phyloP scores from a whole-genome alignment of 306 rosid species.

The Lablab purpureus region DNA sequence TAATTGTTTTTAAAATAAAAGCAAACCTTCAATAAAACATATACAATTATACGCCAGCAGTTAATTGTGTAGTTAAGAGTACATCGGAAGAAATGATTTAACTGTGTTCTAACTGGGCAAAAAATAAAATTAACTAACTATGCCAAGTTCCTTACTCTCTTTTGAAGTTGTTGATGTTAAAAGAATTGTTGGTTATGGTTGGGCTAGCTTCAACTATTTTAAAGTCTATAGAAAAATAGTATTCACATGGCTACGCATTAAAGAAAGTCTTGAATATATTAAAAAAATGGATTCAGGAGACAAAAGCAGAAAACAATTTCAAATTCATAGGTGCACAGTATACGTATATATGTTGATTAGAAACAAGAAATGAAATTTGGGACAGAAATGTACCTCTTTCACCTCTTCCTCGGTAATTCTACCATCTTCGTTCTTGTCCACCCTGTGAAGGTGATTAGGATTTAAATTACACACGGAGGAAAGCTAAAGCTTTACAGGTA shows the following conservation, averaged over 20 bases:
- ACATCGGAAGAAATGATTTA: neutral
- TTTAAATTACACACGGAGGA: constrained; percentile 3
- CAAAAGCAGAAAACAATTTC: neutral
- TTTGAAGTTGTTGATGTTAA: neutral
- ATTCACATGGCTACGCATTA: neutral
- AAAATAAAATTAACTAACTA: no score
- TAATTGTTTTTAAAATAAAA: neutral
- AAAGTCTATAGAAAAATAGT: neutral
- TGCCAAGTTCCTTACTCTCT: neutral
- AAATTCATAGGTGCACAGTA: neutral
- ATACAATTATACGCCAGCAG: neutral
- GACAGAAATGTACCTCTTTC: constrained; percentile 66
- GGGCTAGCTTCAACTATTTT: constrained; percentile 21
- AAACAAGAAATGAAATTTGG: neutral
- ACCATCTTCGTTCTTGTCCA: constrained; percentile 95
- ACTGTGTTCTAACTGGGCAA: neutral
- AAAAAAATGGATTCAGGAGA: neutral
- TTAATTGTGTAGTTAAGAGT: neutral
- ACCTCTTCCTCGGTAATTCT: constrained; percentile 86
- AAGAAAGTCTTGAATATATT: neutral
- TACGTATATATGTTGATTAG: neutral
- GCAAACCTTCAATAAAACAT: neutral
- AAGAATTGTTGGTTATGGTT: neutral
- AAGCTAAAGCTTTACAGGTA: constrained; percentile 7
- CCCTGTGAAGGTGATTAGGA: constrained; percentile 58